Conservation (phyloP, 2,329 filamentous ascomycete species). For the Aspergillus brasiliensis region DNA sequence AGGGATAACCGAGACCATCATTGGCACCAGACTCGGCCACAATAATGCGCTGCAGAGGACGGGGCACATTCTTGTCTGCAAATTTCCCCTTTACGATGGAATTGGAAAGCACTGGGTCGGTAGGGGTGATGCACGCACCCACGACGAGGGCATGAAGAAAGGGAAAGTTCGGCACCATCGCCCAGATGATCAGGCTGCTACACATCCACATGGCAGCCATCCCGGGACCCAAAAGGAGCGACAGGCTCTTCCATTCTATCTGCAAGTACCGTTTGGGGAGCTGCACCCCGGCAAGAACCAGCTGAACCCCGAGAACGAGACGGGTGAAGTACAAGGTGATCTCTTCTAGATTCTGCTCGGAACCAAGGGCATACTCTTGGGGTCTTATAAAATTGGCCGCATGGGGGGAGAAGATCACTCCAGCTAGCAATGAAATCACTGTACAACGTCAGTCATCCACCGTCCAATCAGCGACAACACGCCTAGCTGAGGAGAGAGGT, state of each 20-base stretch:
- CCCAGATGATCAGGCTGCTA: constrained; percentile 79
- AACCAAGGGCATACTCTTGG: constrained; percentile 68
- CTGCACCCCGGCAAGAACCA: constrained; percentile 85
- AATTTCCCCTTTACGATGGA: constrained; percentile 93
- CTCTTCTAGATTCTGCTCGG: constrained; percentile 61
- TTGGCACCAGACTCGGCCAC: constrained; percentile 84
- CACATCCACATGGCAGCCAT: constrained; percentile 87
- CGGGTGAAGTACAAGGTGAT: constrained; percentile 84
- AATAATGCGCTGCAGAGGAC: constrained; percentile 76
- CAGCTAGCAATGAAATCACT: constrained; percentile 84
- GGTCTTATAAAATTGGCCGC: constrained; percentile 76
- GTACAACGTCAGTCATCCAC: constrained; percentile 14
- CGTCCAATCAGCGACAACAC: not conserved
- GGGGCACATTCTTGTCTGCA: constrained; percentile 85
- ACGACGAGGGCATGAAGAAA: constrained; percentile 80
- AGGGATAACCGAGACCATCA: constrained; percentile 86
- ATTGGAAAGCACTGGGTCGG: constrained; percentile 84
- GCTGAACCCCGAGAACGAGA: constrained; percentile 84
- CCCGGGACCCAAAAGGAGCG: constrained; percentile 75
- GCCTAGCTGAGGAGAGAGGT: too few relatives aligned
- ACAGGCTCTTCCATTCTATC: constrained; percentile 75
- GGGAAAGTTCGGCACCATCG: constrained; percentile 67
- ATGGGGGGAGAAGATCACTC: constrained; percentile 75
- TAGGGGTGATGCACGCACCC: constrained; percentile 87
- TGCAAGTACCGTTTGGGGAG: constrained; percentile 79